A percentile compares a stretch with the other conserved stretches of the same genome.
phyloP scores from a whole-genome alignment of 2,329 filamentous ascomycete species.

The Cordyceps cicadae region DNA sequence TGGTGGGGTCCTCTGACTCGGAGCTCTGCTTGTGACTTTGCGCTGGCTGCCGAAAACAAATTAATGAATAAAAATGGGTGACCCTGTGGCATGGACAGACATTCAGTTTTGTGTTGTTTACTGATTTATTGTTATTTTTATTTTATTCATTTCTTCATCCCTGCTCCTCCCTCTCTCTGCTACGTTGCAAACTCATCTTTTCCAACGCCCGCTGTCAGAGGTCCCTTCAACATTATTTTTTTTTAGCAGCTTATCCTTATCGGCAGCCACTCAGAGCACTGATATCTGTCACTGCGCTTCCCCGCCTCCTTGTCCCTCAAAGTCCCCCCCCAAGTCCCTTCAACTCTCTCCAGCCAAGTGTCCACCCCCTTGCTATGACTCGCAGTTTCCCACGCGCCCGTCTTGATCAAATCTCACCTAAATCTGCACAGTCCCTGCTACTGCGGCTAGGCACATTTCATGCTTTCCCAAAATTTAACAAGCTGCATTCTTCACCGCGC shows the following conservation, averaged over 20 bases:
- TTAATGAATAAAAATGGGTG: background rate
- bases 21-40: background rate
- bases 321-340: too few relatives aligned
- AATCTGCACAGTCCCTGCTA: background rate
- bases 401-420: background rate
- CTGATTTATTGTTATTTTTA: too few relatives aligned
- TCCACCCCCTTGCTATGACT: background rate
- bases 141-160: too few relatives aligned
- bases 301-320: background rate
- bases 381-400: background rate
- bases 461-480: background rate
- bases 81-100: too few relatives aligned
- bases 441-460: background rate
- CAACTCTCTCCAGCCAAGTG: too few relatives aligned
- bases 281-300: conserved; percentile 1
- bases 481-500: background rate
- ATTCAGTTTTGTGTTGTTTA: too few relatives aligned
- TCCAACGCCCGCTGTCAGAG: too few relatives aligned
- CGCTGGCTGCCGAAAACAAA: background rate
- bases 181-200: too few relatives aligned
- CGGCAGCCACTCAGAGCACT: conserved; percentile 2
- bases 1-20: conserved; percentile 10
- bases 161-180: too few relatives aligned
- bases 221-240: background rate
- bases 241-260: conserved; percentile 7